Percentiles rank a stretch among this genome's conserved stretches.
phyloP scores from a whole-genome alignment of 257 asterid species.

The Buddleja alternifolia region DNA sequence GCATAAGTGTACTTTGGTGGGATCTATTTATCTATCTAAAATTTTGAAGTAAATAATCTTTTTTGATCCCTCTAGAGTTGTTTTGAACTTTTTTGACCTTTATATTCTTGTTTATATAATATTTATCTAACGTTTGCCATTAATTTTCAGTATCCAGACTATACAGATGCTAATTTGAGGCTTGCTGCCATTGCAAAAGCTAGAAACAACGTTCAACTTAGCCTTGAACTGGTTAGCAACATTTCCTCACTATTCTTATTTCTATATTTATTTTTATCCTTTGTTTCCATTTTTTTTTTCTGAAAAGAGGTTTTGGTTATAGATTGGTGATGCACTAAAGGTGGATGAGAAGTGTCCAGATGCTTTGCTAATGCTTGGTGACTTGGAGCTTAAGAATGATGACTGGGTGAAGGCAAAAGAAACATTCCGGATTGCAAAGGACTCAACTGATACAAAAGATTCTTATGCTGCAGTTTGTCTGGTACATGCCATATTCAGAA shows the following conservation, averaged over 20 bases:
- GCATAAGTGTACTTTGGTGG: slow-evolving; percentile 7
- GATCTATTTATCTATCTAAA: background rate
- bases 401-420: slow-evolving; percentile 99
- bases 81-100: background rate
- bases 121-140: slow-evolving; percentile 29
- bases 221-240: slow-evolving; percentile 79
- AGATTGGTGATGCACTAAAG: slow-evolving; percentile 87
- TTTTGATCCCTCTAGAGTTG: slow-evolving; percentile 13
- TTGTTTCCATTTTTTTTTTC: slow-evolving; percentile 5
- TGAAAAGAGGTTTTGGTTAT: slow-evolving; percentile 35
- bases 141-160: slow-evolving; percentile 78
- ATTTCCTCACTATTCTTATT: slow-evolving; percentile 25
- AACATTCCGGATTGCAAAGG: slow-evolving; percentile 87
- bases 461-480: slow-evolving; percentile 95
- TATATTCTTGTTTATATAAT: slow-evolving; percentile 14
- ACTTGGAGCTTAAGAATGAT: slow-evolving; percentile 97
- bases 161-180: slow-evolving; percentile 91
- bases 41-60: slow-evolving; percentile 19
- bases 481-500: slow-evolving; percentile 49
- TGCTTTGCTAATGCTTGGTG: slow-evolving; percentile 97
- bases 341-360: slow-evolving; percentile 89
- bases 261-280: slow-evolving; percentile 9
- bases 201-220: slow-evolving; percentile 76
- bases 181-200: slow-evolving; percentile 96
- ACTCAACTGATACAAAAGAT: slow-evolving; percentile 74